Evolutionary conservation across 2,329 filamentous ascomycete genomes (phyloP).

Genomic region (Hypocreales sp.): DNA sequence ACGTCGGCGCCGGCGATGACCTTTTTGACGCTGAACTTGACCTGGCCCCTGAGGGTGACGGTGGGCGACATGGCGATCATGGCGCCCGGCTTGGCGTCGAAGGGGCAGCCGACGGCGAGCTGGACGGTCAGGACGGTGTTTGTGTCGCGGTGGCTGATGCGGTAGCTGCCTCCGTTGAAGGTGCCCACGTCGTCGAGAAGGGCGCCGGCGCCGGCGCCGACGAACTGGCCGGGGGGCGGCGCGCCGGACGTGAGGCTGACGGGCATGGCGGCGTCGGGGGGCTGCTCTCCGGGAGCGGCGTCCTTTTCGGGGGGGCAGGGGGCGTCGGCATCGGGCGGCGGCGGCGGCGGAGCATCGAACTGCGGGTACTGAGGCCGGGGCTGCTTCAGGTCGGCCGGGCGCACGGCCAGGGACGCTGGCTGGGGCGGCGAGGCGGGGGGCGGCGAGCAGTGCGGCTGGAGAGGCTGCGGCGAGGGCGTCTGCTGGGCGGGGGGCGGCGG

Average conservation of each 20-base stretch:
- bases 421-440: conserved; percentile 8
- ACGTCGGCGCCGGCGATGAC: conserved; percentile 72
- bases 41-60: conserved; percentile 63
- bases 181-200: conserved; percentile 78
- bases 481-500: conserved; percentile 17
- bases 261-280: conserved; percentile 8
- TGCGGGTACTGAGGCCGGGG: conserved; percentile 10
- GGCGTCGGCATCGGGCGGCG: conserved; percentile 7
- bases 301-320: conserved; percentile 15
- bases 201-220: conserved; percentile 39
- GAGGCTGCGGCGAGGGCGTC: conserved; percentile 14
- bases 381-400: conserved; percentile 10
- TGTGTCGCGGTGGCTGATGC: conserved; percentile 80
- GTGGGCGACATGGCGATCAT: conserved; percentile 95
- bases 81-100: conserved; percentile 66
- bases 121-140: conserved; percentile 86
- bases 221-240: conserved; percentile 38
- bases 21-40: conserved; percentile 88
- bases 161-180: conserved; percentile 90
- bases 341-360: conserved; percentile 13
- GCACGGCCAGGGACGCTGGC: conserved; percentile 8
- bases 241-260: conserved; percentile 21
- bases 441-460: conserved; percentile 3
- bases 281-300: conserved; percentile 8
- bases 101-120: conserved; percentile 73